phyloP scores from a whole-genome alignment of 805 yeast genomes.

The Brettanomyces sp. region DNA sequence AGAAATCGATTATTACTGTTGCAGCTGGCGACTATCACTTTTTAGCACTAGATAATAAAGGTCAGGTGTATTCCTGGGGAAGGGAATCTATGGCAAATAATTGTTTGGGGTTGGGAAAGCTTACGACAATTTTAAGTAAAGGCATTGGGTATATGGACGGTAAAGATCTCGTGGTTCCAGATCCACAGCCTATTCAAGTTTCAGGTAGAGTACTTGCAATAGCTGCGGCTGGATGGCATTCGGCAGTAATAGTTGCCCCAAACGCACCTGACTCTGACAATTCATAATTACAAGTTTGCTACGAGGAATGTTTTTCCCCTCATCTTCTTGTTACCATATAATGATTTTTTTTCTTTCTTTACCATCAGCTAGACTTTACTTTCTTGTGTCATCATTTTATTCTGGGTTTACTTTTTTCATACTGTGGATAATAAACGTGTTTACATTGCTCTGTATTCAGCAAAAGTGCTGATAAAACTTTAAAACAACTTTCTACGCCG shows the following conservation, averaged over 20 bases:
- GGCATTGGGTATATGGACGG: slow-evolving; percentile 22
- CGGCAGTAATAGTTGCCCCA: slow-evolving; percentile 45
- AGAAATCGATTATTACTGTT: slow-evolving; percentile 40
- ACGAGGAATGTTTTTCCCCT: no score
- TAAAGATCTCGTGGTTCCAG: slow-evolving; percentile 25
- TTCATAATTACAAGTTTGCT: no score
- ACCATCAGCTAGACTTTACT: no score
- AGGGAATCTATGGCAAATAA: slow-evolving; percentile 54
- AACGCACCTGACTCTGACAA: no score
- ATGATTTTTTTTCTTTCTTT: no score
- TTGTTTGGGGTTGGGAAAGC: slow-evolving; percentile 55
- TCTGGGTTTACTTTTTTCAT: no score
- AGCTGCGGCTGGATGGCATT: slow-evolving; percentile 77
- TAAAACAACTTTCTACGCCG: no score
- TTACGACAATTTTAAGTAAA: slow-evolving; percentile 6
- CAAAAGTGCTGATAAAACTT: no score
- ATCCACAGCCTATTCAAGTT: slow-evolving; percentile 33
- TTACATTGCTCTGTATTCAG: no score
- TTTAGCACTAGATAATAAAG: slow-evolving; percentile 51
- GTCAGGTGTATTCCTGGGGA: slow-evolving; percentile 61
- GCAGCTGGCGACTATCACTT: slow-evolving; percentile 68
- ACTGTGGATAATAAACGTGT: no score
- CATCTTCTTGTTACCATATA: no score
- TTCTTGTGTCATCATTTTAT: no score
- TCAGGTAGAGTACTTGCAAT: slow-evolving; percentile 46